Base-by-base conservation (phyloP, 2,329 filamentous ascomycete species). In the Xylaria sp. region DNA sequence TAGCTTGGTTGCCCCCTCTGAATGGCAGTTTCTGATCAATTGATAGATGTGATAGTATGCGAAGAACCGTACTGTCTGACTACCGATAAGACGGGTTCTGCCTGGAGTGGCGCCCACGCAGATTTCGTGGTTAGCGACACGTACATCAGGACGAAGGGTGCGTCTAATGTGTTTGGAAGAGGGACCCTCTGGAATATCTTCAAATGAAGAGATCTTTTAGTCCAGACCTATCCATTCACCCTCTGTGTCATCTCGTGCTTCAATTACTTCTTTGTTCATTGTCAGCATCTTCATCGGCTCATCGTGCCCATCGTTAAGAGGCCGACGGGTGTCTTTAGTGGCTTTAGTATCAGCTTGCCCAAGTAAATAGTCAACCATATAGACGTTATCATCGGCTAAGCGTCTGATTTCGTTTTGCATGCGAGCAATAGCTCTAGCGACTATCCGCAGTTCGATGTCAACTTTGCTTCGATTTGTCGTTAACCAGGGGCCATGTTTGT, bases 381-480 rank as follows among this genome's bases (percentile, higher is more conserved):
- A 97, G 61, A 92, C 86, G 76, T 98, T 98, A 79, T 94, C 92
- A 74, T 98, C 94, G 0, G 93, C 93, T 72, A 98, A 82, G 73
- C 90, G 88, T 79, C 93, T 89, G 70, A 98, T 88, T 77, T 97
- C 94, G 67, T 92, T 90, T 73, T 92, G 89, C 82, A 98, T 94
- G 76, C 90, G 90, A 50, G 89, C 86, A 18, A 98, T 88, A 5
- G 93, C 94, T 70, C 94, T 89, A 69, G 94, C 90, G 8, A 98
- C 90, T 39, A 94, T 88, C 44, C 96, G 88, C 72, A 98, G 83
- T 81, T 98, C 96, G 2, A 95, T 88, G 46, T 95, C 94, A 41
- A 96, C 90, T 74, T 92, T 91, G 62, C 88, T 91, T 25, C 91
- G 87, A 79, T 95, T 92, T 44, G 94, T 92, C 67, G 93, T 92